Conservation (phyloP, 495 filamentous ascomycete species). For the Annulohypoxylon nitens region DNA sequence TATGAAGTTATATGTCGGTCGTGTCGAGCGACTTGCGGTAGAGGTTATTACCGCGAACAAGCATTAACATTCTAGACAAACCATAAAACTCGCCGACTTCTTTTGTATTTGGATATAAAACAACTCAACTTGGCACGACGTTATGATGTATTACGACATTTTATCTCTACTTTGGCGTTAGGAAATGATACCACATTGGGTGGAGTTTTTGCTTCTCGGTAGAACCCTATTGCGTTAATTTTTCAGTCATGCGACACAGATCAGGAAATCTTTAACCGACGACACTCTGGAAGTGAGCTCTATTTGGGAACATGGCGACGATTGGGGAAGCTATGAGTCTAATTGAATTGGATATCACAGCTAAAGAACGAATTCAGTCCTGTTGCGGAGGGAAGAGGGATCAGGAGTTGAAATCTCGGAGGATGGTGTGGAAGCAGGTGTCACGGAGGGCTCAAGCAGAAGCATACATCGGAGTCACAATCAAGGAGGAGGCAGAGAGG, state of each 20-base stretch:
- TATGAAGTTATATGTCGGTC: slow-evolving; percentile 78
- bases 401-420: neutral
- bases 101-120: neutral
- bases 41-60: slow-evolving; percentile 71
- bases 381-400: neutral
- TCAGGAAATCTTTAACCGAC: neutral
- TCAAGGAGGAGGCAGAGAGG: neutral
- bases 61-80: slow-evolving; percentile 19
- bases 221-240: neutral
- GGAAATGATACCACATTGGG: slow-evolving; percentile 43
- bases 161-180: slow-evolving; percentile 28
- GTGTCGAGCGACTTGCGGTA: slow-evolving; percentile 76
- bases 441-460: neutral
- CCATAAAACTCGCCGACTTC: neutral
- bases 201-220: slow-evolving; percentile 9
- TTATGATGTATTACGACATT: slow-evolving; percentile 30
- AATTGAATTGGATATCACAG: neutral
- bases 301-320: neutral
- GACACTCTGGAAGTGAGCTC: slow-evolving; percentile 3
- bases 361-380: too few relatives aligned
- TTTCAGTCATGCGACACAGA: neutral
- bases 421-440: too few relatives aligned
- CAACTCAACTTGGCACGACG: slow-evolving; percentile 18
- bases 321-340: neutral
- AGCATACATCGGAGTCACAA: neutral